Evolutionary conservation across 73 alveolate species (phyloP), one percentile per base, ranked within the genome.

Genomic region (Blepharisma japonicum): DNA sequence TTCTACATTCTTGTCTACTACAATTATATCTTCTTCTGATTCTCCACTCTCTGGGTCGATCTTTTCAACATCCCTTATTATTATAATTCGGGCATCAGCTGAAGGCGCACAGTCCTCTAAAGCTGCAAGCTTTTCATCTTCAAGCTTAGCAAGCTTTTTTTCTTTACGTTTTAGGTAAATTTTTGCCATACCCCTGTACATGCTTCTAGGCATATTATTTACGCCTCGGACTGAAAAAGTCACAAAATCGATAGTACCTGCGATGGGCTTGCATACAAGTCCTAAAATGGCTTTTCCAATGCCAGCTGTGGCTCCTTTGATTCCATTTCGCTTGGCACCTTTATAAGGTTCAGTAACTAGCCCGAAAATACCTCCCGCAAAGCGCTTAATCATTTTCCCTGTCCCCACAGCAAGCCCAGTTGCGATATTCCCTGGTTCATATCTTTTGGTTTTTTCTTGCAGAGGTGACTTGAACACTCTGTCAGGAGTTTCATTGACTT

Each of bases 201-300:
- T 81, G 72, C 79, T 46, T 78, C 83, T 83, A 14, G 91, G 87
- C 6, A 94, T 92, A 68, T 89, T 92, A 54, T 87, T 85, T 45
- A 92, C 67, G 11, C 98, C 98, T 66, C 86, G 86, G 14, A 92
- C 79, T 7, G 98, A 82, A 71, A 89, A 79, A 42, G 96, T 89
- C 18, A 89, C 93, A 56, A 92, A 80, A 70, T 89, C 96, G 77
- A 92, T 86, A 45, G 90, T 88, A 6, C 98, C 98, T 18, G 94
- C 87, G 11, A 87, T 88, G 7, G 98, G 98, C 66, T 89, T 89
- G 55, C 51, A 68, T 6, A 92, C 83, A 5, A 86, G 76, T 6
- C 98, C 98, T 51, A 91, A 87, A 56, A 92, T 71, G 2, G 96
- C 96, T 84, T 87, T 84, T 42, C 92, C 89, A 46, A 92, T 46